Evolutionary conservation across 345 rosid species (phyloP), one percentile per base, ranked within the genome.

Genomic region (Populus alba): DNA sequence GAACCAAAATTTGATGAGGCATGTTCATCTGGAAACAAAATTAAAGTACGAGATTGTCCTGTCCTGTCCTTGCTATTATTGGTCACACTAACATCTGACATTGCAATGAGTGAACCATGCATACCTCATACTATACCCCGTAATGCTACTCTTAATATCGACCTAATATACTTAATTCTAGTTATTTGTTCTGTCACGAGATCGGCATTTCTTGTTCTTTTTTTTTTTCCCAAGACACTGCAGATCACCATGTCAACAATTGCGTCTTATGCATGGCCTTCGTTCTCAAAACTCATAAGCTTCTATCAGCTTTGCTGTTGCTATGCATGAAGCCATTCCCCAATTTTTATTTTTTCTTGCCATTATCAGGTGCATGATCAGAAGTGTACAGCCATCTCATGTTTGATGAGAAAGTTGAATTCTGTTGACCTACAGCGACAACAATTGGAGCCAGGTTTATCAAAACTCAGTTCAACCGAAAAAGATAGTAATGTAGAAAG

Each of bases 401-500:
- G 17, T 72, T 33, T 66, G 27, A 29, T 8, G 55, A 15, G 49
- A 18, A 2, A 17, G 53, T 3, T 6, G 76, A 17, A 73, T 66
- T 12, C 67, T 12, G 61, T 80, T 5, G 18, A 55, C 74, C 67
- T 62, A 72, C 85, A 75, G 75, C 53, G 45, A 65, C 74, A 67
- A 17, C 49, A 15, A 16, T 37, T 2, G 55, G 66, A 20, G 27
- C 68, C 65, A 75, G 45, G 70, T 72, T 73, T 22, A 66, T 63
- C 67, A 33, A 23, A 33, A 51, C 47, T 29, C 38, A 4, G 41
- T 25, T 76, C 33, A 0, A 3, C 3, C 33, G 22, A 45, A 31
- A 38, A n/a, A 31, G 25, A 38, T 35, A 4, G 45, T 16, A 11
- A 31, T 5, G n/a, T 2, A 13, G 20, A 63, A 38, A 25, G 38